Base-by-base conservation (phyloP, 352 stramenopile species). In the Blastocystis sp. region DNA sequence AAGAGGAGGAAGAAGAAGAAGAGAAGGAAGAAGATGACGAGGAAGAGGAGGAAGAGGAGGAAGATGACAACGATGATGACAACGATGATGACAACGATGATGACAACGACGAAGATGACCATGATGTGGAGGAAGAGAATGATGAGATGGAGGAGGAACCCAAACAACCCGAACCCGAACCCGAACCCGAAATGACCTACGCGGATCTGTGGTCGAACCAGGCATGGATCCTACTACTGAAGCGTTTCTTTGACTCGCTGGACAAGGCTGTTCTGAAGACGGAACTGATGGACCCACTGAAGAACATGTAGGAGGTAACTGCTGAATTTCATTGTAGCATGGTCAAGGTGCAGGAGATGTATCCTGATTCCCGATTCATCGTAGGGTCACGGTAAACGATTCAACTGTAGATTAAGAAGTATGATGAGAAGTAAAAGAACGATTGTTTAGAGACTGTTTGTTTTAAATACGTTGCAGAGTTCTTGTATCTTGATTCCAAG, bases 361-460 rank as follows among this genome's bases (percentile, higher is more conserved):
- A 73, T 24, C 61, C 61, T 8, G 61, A 48, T 7, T 73, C 61
- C 9, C 61, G 49, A 14, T 73, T 73, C 61, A 32, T 73, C 1
- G 61, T 49, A 3, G 1, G 53, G 18, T n/a, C n/a, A n/a, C n/a
- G n/a, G n/a, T n/a, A n/a, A n/a, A n/a, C n/a, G n/a, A n/a, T n/a
- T n/a, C n/a, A 63, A 24, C 34, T 51, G 18, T 49, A n/a, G 61
- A 51, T 32, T 14, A 51, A 14, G 40, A 53, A 73, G 61, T 34
- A 21, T 73, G 61, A 36, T 24, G 29, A 8, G 9, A 48, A 48
- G 40, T 8, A 73, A 27, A 73, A 53, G 61, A 73, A 73, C 14
- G n/a, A 32, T 75, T 75, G 63, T 75, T 75, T 75, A 81, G 29
- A 36, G 21, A 48, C 34, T 81, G 42, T 81, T 61, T 81, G 49